A percentile compares a stretch with the other conserved stretches of the same genome.
Conservation (phyloP, 2,329 filamentous ascomycete species). For the Verticillium tricorpus region DNA sequence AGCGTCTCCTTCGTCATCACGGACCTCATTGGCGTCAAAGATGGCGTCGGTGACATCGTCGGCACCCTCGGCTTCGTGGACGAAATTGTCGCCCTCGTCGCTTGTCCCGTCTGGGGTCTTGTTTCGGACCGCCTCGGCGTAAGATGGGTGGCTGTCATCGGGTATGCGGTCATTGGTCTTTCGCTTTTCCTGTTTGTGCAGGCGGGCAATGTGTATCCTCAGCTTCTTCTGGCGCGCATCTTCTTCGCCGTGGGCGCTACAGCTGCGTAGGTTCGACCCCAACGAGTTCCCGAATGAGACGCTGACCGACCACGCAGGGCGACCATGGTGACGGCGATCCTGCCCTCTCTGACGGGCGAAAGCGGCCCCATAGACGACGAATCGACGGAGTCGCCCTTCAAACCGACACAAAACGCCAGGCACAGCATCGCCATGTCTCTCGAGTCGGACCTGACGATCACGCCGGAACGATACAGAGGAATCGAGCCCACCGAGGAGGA, state of each 20-base stretch:
- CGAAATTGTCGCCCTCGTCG: slow-evolving; percentile 75
- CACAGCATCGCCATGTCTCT: slow-evolving; percentile 63
- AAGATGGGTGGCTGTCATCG: slow-evolving; percentile 65
- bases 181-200: slow-evolving; percentile 79
- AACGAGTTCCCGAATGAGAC: background rate
- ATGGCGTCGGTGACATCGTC: slow-evolving; percentile 72
- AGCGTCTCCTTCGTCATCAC: slow-evolving; percentile 81
- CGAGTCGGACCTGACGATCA: slow-evolving; percentile 72
- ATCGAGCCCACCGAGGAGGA: slow-evolving; percentile 11
- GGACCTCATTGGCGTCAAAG: slow-evolving; percentile 70
- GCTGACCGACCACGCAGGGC: slow-evolving; percentile 37
- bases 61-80: slow-evolving; percentile 83
- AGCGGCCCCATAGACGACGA: slow-evolving; percentile 17
- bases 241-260: slow-evolving; percentile 88
- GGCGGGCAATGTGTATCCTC: slow-evolving; percentile 81
- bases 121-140: slow-evolving; percentile 74
- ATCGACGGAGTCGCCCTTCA: slow-evolving; percentile 19
- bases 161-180: slow-evolving; percentile 76
- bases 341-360: slow-evolving; percentile 66
- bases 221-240: slow-evolving; percentile 77
- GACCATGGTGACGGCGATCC: slow-evolving; percentile 95
- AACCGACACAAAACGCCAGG: slow-evolving; percentile 37
- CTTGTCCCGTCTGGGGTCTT: slow-evolving; percentile 76
- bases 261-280: slow-evolving; percentile 57
- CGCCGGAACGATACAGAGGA: slow-evolving; percentile 54